These are phyloP conservation scores for Chenopodium quinoa DNA, from an alignment of 148 eudicot species.

Conservation along the genomic window DNA sequence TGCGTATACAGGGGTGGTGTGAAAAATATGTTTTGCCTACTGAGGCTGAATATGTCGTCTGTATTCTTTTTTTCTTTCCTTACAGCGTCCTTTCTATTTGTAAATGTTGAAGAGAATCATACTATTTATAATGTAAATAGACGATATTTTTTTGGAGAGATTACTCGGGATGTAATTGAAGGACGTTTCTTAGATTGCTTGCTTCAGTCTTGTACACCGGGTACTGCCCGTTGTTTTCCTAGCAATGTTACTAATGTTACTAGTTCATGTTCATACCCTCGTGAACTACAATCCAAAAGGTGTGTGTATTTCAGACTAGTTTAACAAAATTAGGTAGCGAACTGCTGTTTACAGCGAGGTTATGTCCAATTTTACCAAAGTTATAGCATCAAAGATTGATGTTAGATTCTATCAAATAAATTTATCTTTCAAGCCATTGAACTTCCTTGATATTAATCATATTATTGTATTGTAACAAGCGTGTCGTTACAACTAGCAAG, in stretches of 20 bases:
- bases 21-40: conserved; percentile 18
- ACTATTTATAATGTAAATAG: conserved; percentile 38
- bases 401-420: no score
- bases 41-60: conserved; percentile 12
- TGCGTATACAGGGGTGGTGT: conserved; percentile 25
- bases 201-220: background rate
- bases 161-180: background rate
- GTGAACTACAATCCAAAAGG: no score
- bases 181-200: background rate
- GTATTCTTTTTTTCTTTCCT: background rate
- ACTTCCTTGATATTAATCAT: no score
- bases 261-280: no score
- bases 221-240: no score
- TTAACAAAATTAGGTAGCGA: no score
- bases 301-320: no score
- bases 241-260: no score
- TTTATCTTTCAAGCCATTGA: no score
- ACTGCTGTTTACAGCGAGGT: no score
- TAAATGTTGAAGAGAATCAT: conserved; percentile 25
- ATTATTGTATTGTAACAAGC: background rate
- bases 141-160: conserved; percentile 18
- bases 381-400: no score
- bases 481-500: background rate
- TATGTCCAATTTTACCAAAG: no score
- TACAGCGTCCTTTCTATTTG: conserved; percentile 14